A percentile compares a stretch with the other conserved stretches of the same genome.
Conservation (phyloP, 2,329 filamentous ascomycete genomes). For the Clarireedia hainanense region DNA sequence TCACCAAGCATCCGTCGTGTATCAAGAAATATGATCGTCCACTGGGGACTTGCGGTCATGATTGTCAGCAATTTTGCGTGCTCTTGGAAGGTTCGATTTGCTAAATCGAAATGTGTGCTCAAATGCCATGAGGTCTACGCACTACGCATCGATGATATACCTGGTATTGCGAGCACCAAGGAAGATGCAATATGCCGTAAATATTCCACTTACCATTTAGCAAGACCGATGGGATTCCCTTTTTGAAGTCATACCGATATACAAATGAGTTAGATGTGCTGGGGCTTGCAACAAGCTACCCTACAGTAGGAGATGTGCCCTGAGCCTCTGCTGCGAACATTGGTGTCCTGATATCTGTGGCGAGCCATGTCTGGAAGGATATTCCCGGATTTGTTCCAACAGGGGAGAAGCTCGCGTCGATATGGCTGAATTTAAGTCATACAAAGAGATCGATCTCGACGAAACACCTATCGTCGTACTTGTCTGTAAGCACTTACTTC, state of each 20-base stretch:
- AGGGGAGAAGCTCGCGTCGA: slow-evolving; percentile 44
- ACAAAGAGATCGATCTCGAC: slow-evolving; percentile 49
- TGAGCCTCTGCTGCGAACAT: slow-evolving; percentile 49
- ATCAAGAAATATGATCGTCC: slow-evolving; percentile 44
- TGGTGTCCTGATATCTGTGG: slow-evolving; percentile 59
- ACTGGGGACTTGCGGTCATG: slow-evolving; percentile 49
- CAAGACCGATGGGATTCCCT: background rate
- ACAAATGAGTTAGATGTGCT: slow-evolving; percentile 38
- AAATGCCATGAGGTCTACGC: slow-evolving; percentile 51
- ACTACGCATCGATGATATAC: slow-evolving; percentile 52
- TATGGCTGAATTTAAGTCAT: slow-evolving; percentile 44
- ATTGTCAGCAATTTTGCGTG: slow-evolving; percentile 40
- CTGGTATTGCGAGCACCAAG: slow-evolving; percentile 47
- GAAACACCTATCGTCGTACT: slow-evolving; percentile 55
- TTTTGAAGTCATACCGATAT: background rate
- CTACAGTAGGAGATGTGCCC: slow-evolving; percentile 51
- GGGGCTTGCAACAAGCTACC: slow-evolving; percentile 61
- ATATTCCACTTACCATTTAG: background rate
- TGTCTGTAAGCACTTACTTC: slow-evolving; percentile 58
- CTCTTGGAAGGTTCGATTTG: slow-evolving; percentile 46
- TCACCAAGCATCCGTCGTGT: slow-evolving; percentile 26
- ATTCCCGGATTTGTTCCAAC: slow-evolving; percentile 48
- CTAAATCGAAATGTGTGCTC: slow-evolving; percentile 47
- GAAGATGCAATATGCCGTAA: slow-evolving; percentile 31
- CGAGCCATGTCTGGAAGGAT: slow-evolving; percentile 48